Evolutionary conservation across 164 flowering plant genomes (phyloP), one percentile per base, ranked within the genome.

Genomic region (Saururus chinensis): DNA sequence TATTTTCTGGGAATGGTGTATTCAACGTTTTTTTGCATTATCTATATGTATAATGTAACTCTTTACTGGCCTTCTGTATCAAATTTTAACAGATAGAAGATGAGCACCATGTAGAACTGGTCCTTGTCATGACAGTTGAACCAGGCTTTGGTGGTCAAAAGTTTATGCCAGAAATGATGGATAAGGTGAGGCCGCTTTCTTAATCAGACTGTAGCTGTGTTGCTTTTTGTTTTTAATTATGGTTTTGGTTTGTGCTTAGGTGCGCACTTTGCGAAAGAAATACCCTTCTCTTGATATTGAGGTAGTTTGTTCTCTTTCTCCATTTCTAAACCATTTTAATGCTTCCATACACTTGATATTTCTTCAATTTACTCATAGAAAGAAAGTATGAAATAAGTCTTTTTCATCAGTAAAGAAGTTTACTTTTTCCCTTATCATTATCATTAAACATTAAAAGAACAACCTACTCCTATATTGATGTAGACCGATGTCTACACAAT

Each of bases 101-200:
- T 70, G 84, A 84, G 75, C 74, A 80, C 70, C 92, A 93, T 52
- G 97, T 95, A 67, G 96, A 91, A 74, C 66, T 95, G 93, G 99
- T 89, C 63, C 95, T 95, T 73, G 95, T 95, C 20, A 91, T 95
- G 99, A 95, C 99, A 59, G 96, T 95, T 19, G 96, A 89, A 80
- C 98, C 99, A 71, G 99, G 99, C 63, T 91, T 95, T 79, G 96
- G 96, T 71, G 99, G 99, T 51, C 96, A 91, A 66, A 95, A 91
- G 73, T 95, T 95, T 80, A 89, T 91, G 98, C 90, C 96, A 35
- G 83, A 86, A 40, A 89, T 63, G 78, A 95, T 95, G 98, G 95
- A 91, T 60, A 95, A 91, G 96, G 97, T 89, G 64, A 49, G 8
- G 20, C 40, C 11, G 8, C 37, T 59, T 17, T 59, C 40, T 19